Evolutionary conservation across 208 protist species (phyloP).

Genomic region (Wallacemonas sp.): DNA sequence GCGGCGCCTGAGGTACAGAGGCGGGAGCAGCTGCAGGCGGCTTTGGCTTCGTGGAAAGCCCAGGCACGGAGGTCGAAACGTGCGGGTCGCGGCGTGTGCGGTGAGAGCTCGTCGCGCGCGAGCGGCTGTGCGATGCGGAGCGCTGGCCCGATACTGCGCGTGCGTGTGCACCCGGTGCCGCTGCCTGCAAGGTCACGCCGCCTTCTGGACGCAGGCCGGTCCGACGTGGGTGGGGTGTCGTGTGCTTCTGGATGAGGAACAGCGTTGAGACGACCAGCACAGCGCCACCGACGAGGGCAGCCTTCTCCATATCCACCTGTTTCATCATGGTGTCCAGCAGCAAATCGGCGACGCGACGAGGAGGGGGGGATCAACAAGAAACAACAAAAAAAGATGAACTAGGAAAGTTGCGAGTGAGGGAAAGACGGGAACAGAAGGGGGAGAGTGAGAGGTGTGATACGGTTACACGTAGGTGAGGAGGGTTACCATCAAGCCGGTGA

Average conservation of each 20-base stretch:
- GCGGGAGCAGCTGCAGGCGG: no score
- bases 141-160: neutral
- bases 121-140: constrained; percentile 1
- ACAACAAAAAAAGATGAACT: no score
- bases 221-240: constrained; percentile 38
- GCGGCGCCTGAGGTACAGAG: neutral
- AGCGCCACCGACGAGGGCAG: constrained; percentile 38
- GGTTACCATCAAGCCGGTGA: no score
- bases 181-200: neutral
- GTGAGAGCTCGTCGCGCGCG: constrained; percentile 1
- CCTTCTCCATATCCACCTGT: constrained; percentile 50
- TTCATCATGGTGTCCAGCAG: neutral
- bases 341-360: no score
- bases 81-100: constrained; percentile 5
- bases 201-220: neutral
- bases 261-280: constrained; percentile 33
- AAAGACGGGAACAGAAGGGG: no score
- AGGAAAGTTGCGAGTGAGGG: no score
- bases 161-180: constrained; percentile 1
- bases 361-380: no score
- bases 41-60: no score
- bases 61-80: no score
- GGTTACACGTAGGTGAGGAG: no score
- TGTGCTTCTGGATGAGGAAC: constrained; percentile 51
- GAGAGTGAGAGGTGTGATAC: no score